Evolutionary conservation across 805 yeast genomes (phyloP).

Genomic region (Metschnikowia peoriensis): DNA sequence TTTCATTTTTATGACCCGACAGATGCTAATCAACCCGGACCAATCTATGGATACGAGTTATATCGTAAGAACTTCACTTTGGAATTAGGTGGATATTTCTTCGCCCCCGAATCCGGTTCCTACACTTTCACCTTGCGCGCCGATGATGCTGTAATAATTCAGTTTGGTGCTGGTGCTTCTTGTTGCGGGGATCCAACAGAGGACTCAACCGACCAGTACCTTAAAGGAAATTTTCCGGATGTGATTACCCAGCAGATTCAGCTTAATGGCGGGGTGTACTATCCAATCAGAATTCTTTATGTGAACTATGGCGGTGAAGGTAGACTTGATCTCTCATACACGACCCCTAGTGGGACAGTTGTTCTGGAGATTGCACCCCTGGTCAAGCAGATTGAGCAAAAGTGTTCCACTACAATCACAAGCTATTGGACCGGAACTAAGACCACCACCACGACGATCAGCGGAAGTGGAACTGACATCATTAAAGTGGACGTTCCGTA

Average conservation of each 20-base stretch:
- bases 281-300: constrained; percentile 12
- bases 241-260: not conserved
- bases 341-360: constrained; percentile 4
- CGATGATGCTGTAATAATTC: constrained; percentile 15
- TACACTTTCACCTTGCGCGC: constrained; percentile 11
- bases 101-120: constrained; percentile 4
- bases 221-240: constrained; percentile 3
- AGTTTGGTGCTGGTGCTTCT: constrained; percentile 9
- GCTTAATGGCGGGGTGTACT: constrained; percentile 8
- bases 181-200: constrained; percentile 11
- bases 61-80: constrained; percentile 4
- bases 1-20: too few species aligned
- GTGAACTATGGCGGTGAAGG: constrained; percentile 12
- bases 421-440: constrained; percentile 4
- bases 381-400: constrained; percentile 3
- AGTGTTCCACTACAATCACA: not conserved
- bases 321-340: constrained; percentile 3
- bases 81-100: constrained; percentile 11
- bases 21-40: not conserved
- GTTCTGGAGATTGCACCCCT: constrained; percentile 5
- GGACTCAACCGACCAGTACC: not conserved
- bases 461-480: not conserved
- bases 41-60: constrained; percentile 1
- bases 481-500: not conserved
- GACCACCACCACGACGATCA: constrained; percentile 4